phyloP scores from a whole-genome alignment of 2,329 filamentous ascomycete species.

The Colletotrichum agaves region DNA sequence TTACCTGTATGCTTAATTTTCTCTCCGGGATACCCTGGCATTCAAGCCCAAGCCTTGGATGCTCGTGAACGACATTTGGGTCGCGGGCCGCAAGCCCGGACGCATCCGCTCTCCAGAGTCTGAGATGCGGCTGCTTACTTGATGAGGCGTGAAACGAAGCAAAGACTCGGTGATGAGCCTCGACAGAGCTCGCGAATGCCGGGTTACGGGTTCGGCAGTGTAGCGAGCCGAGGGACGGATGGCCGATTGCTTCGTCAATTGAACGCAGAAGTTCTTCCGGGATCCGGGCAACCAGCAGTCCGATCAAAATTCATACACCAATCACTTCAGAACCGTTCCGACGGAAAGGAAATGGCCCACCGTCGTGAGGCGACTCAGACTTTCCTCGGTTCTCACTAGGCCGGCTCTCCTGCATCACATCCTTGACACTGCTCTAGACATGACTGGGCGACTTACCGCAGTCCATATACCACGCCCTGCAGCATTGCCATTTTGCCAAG shows the following conservation, averaged over 20 bases:
- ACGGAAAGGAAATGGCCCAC: not conserved
- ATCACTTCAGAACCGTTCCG: not conserved
- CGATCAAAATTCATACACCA: conserved; percentile 27
- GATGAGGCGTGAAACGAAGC: too few species aligned
- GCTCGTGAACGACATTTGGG: too few species aligned
- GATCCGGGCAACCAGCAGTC: not conserved
- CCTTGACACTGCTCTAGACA: conserved; percentile 5
- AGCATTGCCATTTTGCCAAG: conserved; percentile 35
- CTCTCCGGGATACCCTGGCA: not conserved
- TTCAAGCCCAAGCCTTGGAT: too few species aligned
- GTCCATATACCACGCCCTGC: conserved; percentile 15
- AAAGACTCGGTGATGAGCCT: too few species aligned
- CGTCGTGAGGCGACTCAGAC: not conserved
- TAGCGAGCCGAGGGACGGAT: not conserved
- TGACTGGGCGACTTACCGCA: conserved; percentile 9
- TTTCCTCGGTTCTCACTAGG: conserved; percentile 9
- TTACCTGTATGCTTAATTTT: conserved; percentile 26
- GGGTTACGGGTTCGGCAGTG: not conserved
- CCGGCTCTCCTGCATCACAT: conserved; percentile 12
- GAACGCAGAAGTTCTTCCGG: not conserved
- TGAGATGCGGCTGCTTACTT: too few species aligned
- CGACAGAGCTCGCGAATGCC: not conserved
- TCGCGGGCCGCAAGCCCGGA: too few species aligned
- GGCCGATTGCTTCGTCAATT: too few species aligned
- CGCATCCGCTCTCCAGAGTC: too few species aligned